Evolutionary conservation across 371 early-diverging fungal genomes (phyloP).

Genomic region (Mucor sp.): DNA sequence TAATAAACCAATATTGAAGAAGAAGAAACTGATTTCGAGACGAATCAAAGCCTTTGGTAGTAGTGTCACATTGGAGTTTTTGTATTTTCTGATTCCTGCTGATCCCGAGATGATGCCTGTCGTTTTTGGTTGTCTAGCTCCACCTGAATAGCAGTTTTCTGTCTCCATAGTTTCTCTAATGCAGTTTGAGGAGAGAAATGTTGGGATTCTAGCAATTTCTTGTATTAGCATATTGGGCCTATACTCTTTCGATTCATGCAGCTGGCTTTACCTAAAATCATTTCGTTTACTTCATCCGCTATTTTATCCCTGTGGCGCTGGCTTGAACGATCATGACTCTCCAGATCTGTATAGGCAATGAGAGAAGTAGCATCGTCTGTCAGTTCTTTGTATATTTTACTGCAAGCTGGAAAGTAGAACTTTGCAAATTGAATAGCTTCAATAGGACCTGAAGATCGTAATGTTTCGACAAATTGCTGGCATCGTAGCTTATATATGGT

Average conservation of each 20-base stretch:
- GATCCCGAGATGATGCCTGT: conserved; percentile 6
- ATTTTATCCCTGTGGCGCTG: conserved; percentile 18
- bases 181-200: conserved; percentile 12
- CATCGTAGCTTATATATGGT: conserved; percentile 23
- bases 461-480: conserved; percentile 24
- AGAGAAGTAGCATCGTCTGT: conserved; percentile 12
- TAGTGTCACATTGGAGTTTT: conserved; percentile 11
- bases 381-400: conserved; percentile 10
- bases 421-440: conserved; percentile 28
- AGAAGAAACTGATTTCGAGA: not conserved
- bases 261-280: conserved; percentile 20
- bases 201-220: conserved; percentile 7
- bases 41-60: not conserved
- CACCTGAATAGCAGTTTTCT: conserved; percentile 9
- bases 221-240: not conserved
- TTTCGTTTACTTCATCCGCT: conserved; percentile 25
- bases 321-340: conserved; percentile 9
- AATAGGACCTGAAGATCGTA: conserved; percentile 12
- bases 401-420: conserved; percentile 10
- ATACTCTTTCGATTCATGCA: not conserved
- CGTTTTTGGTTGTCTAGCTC: conserved; percentile 18
- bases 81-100: conserved; percentile 4
- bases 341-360: conserved; percentile 17
- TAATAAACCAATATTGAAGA: conserved; percentile 6
- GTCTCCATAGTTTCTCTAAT: conserved; percentile 27